A percentile compares a stretch with the other conserved stretches of the same genome.
These are phyloP conservation scores for Xylaria longipes DNA, from an alignment of 495 filamentous ascomycete species.

Conservation along the genomic window DNA sequence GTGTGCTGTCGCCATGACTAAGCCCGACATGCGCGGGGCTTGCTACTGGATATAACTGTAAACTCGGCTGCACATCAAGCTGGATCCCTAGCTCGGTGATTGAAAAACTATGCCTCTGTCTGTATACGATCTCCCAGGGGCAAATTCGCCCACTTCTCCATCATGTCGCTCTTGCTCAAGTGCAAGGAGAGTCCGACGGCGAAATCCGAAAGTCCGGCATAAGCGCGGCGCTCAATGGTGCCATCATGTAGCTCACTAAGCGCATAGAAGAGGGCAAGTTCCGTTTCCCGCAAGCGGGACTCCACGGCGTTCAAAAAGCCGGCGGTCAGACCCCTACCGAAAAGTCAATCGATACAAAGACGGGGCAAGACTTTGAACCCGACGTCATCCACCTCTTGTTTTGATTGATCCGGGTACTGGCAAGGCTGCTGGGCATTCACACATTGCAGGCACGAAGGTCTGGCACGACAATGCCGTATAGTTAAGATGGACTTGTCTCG, in stretches of 20 bases:
- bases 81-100: not conserved
- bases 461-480: not conserved
- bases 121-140: not conserved
- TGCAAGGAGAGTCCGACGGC: not conserved
- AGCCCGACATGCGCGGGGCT: not conserved
- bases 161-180: slow-evolving; percentile 2
- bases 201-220: not conserved
- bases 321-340: not conserved
- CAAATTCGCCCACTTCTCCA: not conserved
- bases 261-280: slow-evolving; percentile 3
- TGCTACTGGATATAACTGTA: not conserved
- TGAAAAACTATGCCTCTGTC: not conserved
- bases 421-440: not conserved
- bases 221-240: not conserved
- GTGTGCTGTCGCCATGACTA: not conserved
- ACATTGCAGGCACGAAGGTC: slow-evolving; percentile 8
- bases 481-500: not conserved
- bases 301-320: not conserved
- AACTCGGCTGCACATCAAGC: not conserved
- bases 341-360: not conserved
- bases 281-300: slow-evolving; percentile 9
- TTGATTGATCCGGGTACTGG: slow-evolving; percentile 2
- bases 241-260: slow-evolving; percentile 13
- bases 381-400: not conserved
- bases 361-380: not conserved